Percentiles rank a stretch among this genome's conserved stretches.
Conservation (phyloP, 768 basidiomycete species). For the Phlegmacium glaucopus region DNA sequence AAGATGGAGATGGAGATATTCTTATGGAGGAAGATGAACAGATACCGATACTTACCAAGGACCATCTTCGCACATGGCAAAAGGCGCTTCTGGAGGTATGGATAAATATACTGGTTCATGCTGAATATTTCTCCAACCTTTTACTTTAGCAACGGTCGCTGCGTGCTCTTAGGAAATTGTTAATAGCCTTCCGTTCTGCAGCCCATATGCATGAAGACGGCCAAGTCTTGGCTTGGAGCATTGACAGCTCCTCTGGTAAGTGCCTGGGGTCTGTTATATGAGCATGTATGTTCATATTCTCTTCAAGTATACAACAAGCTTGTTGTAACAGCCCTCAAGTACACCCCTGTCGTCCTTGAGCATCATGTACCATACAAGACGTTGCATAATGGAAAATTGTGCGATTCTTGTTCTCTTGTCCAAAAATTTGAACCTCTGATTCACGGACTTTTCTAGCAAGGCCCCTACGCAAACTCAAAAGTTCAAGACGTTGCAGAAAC, state of each 20-base stretch:
- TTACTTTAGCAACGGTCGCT: constrained; percentile 73
- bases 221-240: constrained; percentile 77
- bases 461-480: constrained; percentile 77
- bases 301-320: constrained; percentile 89
- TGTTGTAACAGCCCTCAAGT: constrained; percentile 79
- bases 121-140: neutral
- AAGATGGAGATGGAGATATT: constrained; percentile 45
- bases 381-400: constrained; percentile 83
- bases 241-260: constrained; percentile 77
- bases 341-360: constrained; percentile 84
- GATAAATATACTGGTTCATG: neutral
- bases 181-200: constrained; percentile 90
- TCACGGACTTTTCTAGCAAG: constrained; percentile 55
- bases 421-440: constrained; percentile 1
- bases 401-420: constrained; percentile 26
- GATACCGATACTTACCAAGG: constrained; percentile 62
- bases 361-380: constrained; percentile 90
- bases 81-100: constrained; percentile 70
- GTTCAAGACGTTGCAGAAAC: constrained; percentile 80
- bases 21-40: constrained; percentile 46
- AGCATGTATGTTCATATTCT: constrained; percentile 1
- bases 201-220: constrained; percentile 87
- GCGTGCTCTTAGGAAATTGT: constrained; percentile 74
- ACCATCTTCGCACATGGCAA: constrained; percentile 80
- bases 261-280: neutral